Evolutionary conservation across 768 basidiomycete species (phyloP), one percentile per base, ranked within the genome.

Genomic region (Lactifluus volemus): DNA sequence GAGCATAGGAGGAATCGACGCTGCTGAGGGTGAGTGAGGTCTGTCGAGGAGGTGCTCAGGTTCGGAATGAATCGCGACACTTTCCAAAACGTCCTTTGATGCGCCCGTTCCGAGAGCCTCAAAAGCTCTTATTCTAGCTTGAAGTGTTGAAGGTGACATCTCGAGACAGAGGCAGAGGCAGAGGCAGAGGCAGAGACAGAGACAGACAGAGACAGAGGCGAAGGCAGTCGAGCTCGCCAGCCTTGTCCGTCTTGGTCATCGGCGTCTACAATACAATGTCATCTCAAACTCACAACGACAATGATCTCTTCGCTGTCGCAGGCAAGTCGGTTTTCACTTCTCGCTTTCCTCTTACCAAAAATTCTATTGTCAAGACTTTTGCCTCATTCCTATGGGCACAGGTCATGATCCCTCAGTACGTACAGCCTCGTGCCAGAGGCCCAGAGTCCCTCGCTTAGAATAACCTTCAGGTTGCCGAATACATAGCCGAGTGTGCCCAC

Each of bases 311-410:
- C 69, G 88, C 87, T 21, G 83, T 88, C 44, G 89, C 89, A 73
- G 89, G 89, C 84, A 72, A 29, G 39, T 29, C 49, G n/a, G 25
- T 25, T 25, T 30, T 5, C 45, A 30, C 42, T 50, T 2, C 64
- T 39, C 39, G 42, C 58, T 49, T 44, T 63, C 54, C 34, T 42
- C 19, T 42, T 30, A 44, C 42, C 48, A 14, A 34, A n/a, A 38
- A 2, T 17, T 25, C 25, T 25, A 1, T 25, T 17, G 17, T n/a
- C 19, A 61, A 92, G 92, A 94, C 72, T 92, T 95, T 69, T 94
- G 92, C 68, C 81, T 94, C 42, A 85, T 93, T 58, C 92, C 92
- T 12, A 86, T 94, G 57, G 92, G 92, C 58, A 89, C 88, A 2
- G 81, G 72, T 12, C 55, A 45, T 15, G 81, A 84, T 34, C 74